Evolutionary conservation across 2,329 filamentous ascomycete species (phyloP).

Genomic region (Bimuria novae-zelandiae): DNA sequence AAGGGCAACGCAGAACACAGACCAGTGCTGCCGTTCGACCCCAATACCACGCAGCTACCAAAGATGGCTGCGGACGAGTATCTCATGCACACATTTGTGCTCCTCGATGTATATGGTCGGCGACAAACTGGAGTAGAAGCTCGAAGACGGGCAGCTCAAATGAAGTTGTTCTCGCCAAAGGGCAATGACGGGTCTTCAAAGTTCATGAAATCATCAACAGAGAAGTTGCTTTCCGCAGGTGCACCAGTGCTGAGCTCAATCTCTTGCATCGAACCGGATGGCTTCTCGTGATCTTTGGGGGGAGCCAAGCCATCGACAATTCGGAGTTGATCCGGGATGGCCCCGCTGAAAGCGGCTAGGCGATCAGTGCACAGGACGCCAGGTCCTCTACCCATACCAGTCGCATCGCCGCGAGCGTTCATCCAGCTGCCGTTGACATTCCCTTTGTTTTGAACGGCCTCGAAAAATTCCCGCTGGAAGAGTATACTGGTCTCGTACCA

Average conservation of each 20-base stretch:
- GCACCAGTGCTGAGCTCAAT: constrained; percentile 9
- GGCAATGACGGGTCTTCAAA: constrained; percentile 27
- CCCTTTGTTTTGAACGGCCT: constrained; percentile 45
- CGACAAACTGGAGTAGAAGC: too few species aligned
- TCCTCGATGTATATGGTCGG: too few species aligned
- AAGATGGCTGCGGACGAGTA: too few species aligned
- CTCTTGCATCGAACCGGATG: constrained; percentile 8
- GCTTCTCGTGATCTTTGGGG: constrained; percentile 24
- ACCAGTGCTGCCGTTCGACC: too few species aligned
- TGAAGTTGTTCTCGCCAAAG: constrained; percentile 5
- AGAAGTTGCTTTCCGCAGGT: constrained; percentile 6
- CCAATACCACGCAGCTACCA: too few species aligned
- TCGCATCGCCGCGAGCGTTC: constrained; percentile 52
- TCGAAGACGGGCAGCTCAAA: too few species aligned
- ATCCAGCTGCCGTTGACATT: constrained; percentile 53
- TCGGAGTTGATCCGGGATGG: constrained; percentile 44
- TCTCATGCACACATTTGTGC: too few species aligned
- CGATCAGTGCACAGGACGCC: constrained; percentile 41
- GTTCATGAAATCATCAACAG: constrained; percentile 47
- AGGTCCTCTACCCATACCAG: constrained; percentile 24
- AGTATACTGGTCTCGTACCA: constrained; percentile 64
- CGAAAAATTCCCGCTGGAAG: constrained; percentile 43
- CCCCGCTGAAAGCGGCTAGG: constrained; percentile 48
- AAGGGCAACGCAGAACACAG: too few species aligned
- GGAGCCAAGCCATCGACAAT: constrained; percentile 48